phyloP scores from a whole-genome alignment of 2,329 filamentous ascomycete species.

The Didymella lethalis region DNA sequence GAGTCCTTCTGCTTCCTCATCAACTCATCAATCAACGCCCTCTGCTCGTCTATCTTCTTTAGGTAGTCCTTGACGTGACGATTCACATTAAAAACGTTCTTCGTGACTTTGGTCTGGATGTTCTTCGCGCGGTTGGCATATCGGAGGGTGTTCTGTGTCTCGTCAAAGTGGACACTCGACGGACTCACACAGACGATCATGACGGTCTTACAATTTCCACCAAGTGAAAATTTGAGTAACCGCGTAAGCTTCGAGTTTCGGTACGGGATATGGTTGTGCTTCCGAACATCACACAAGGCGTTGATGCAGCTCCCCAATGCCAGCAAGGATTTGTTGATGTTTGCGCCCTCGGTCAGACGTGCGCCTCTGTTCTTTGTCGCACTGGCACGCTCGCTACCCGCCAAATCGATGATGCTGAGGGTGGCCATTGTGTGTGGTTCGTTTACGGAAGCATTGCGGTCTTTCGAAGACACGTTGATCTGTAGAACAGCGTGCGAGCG shows the following conservation, averaged over 20 bases:
- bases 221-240: conserved; percentile 93
- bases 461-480: conserved; percentile 94
- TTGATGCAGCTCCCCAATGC: conserved; percentile 98
- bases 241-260: conserved; percentile 97
- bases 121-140: conserved; percentile 99
- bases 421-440: conserved; percentile 99
- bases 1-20: conserved; percentile 91
- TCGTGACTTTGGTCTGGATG: conserved; percentile 99
- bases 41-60: conserved; percentile 99
- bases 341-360: conserved; percentile 88
- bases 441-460: conserved; percentile 88
- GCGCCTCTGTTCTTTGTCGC: conserved; percentile 97
- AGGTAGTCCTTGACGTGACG: conserved; percentile 98
- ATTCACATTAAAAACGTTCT: conserved; percentile 98
- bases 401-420: conserved; percentile 95
- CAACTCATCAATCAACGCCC: conserved; percentile 94
- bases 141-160: conserved; percentile 96
- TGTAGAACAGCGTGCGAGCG: conserved; percentile 96
- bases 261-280: conserved; percentile 94
- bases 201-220: conserved; percentile 97
- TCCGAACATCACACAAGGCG: conserved; percentile 90
- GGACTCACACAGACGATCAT: conserved; percentile 99
- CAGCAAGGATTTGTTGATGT: conserved; percentile 98
- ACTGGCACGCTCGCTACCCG: conserved; percentile 93
- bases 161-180: conserved; percentile 95